Base-by-base conservation (phyloP, 2,329 filamentous ascomycete species). In the Aspergillaceae sp. region DNA sequence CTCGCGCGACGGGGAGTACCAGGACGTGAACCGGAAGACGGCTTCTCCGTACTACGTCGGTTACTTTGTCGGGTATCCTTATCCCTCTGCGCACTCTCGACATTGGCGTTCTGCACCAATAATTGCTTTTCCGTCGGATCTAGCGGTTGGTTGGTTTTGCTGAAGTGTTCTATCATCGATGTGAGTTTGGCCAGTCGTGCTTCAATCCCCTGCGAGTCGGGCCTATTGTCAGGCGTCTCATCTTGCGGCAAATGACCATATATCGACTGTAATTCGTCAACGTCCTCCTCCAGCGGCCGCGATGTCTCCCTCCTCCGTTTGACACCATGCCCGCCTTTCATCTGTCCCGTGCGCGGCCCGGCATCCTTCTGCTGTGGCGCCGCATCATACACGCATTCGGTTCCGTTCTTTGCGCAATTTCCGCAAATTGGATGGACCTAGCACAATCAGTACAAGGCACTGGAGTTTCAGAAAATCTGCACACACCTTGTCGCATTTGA, bases 401-500 rank as follows among this genome's bases (percentile, higher is more conserved):
- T 63, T 26, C 62, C 63, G 38, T 66, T 71, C 48, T 72, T 74
- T 46, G 56, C 49, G 49, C 71, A 74, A 43, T 70, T 72, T 29
- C 68, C 67, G 53, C 71, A 74, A 9, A 68, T 53, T 5, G 71
- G 71, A 52, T 71, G 71, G 29, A 65, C 61, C 68, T 70, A 44
- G 1, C 40, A 19, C 8, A 38, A 36, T 50, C 42, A 49, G 36
- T 7, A 47, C 11, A 7, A 5, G 29, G 8, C 11, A 5, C 10
- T n/a, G 29, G 29, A 41, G 29, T n/a, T 5, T 10, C 35, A 28
- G 7, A 26, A 5, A n/a, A 27, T 6, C 10, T 29, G 30, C 19
- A 30, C 33, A 7, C 53, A 63, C 61, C 57, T 72, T 71, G 54
- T 70, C 64, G 50, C 71, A 74, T 62, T 72, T 73, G 42, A 74